Evolutionary conservation across 169 alveolate species (phyloP), one percentile per base, ranked within the genome.

Genomic region (Plasmodium vivax): DNA sequence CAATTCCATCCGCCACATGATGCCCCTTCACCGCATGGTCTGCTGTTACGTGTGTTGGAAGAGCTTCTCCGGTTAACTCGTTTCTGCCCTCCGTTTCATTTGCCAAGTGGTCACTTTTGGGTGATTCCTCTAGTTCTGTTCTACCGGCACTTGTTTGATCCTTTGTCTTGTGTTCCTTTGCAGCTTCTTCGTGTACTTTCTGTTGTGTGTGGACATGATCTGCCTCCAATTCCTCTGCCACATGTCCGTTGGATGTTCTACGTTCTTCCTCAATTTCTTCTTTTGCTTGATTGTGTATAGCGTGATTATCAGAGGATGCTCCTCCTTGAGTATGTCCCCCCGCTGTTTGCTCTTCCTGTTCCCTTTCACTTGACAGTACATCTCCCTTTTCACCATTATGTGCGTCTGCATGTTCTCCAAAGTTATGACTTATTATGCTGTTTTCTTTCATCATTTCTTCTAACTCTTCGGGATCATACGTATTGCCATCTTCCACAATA

Each of bases 361-460:
- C 32, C 2, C 16, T 30, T 32, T 83, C 41, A 4, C 23, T 77
- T 32, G 34, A 23, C 23, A 80, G 14, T 43, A 62, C 74, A 23
- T 58, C 41, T 58, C 2, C 30, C 14, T 32, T 36, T 23, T 23
- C 73, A 30, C 19, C 16, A 27, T 56, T 62, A 36, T 83, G 30
- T 62, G 38, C 19, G 16, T 36, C 58, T 32, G n/a, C 34, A 51
- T 80, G 85, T 43, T 38, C 72, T 80, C 45, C 71, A 80, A 80
- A 80, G 74, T 83, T 83, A 62, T 83, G 36, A 62, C 14, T 62
- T 23, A 36, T 34, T 36, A 58, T 38, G 45, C 34, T 56, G 68
- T 58, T n/a, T 83, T 83, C 82, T 27, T 12, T 77, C 74, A 51
- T 8, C n/a, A 4, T 34, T 62, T 83, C 82, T 19, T 83, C 71